Percentiles rank a stretch among this genome's conserved stretches.
phyloP scores from a whole-genome alignment of 2,329 filamentous ascomycete species.

The Colletotrichum chlorophyti region DNA sequence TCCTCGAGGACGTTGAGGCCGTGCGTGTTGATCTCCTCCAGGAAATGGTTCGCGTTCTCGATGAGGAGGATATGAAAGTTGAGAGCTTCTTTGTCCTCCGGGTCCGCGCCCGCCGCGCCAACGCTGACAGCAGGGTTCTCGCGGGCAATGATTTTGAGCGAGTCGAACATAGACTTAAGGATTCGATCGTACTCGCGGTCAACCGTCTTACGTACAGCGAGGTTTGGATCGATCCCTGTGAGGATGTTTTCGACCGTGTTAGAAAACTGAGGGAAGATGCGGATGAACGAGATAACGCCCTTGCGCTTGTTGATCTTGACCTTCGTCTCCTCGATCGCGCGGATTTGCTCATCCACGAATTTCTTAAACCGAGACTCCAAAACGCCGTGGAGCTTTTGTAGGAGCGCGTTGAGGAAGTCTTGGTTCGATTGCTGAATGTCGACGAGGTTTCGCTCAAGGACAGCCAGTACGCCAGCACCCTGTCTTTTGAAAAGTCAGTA shows the following conservation, averaged over 20 bases:
- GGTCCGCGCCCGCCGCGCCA: conserved; percentile 53
- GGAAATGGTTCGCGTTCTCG: conserved; percentile 98
- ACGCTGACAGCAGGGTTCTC: conserved; percentile 64
- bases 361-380: conserved; percentile 81
- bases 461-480: conserved; percentile 85
- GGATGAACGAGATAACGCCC: conserved; percentile 94
- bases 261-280: conserved; percentile 89
- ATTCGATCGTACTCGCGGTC: conserved; percentile 89
- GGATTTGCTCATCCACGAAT: conserved; percentile 94
- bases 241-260: conserved; percentile 85
- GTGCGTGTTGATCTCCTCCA: conserved; percentile 85
- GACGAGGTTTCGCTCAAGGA: conserved; percentile 78
- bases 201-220: conserved; percentile 75
- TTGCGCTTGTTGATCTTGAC: conserved; percentile 99
- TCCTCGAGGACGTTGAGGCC: conserved; percentile 79
- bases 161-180: conserved; percentile 96
- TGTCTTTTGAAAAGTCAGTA: conserved; percentile 61
- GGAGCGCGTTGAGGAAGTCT: conserved; percentile 81
- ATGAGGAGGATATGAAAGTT: conserved; percentile 98
- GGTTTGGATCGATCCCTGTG: conserved; percentile 58
- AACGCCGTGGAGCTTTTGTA: conserved; percentile 80
- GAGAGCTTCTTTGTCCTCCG: conserved; percentile 93
- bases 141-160: conserved; percentile 88
- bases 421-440: conserved; percentile 90
- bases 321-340: conserved; percentile 96